Evolutionary conservation across 1,139 yeast species (phyloP), one percentile per base, ranked within the genome.

Genomic region (Geotrichum klebahnii): DNA sequence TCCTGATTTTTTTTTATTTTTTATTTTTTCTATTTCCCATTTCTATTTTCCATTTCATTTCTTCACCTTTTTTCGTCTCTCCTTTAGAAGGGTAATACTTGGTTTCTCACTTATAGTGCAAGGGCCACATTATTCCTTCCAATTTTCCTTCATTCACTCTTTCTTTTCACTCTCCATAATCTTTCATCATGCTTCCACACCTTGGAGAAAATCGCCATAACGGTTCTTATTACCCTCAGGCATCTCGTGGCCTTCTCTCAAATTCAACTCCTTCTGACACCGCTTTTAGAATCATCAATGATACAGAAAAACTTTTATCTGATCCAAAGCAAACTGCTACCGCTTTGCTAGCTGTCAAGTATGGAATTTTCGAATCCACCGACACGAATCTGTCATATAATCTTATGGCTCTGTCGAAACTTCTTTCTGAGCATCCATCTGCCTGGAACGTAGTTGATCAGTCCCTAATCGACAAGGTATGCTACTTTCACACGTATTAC

Each of bases 371-470:
- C 24, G 65, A 63, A 43, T 57, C 59, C n/a, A 40, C 57, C 5
- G 65, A 60, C 34, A 48, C 56, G n/a, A 53, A 57, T 29, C 44
- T 62, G 34, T 54, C 61, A 12, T 58, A 60, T 46, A 57, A 60
- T 31, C 55, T 64, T 29, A 59, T 58, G 55, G 57, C 64, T 12
- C 54, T 61, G 17, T 50, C 59, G 17, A 54, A 56, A 10, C 56
- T 64, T 24, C 54, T 64, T 16, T 52, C 54, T 17, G 56, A 57
- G 38, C 57, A 57, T 37, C 55, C 59, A 10, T 55, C 61, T 2
- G 59, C 65, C 5, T 63, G 66, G 66, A 55, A 57, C 32, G 58
- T 61, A 14, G 53, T 61, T 26, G 66, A 63, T 29, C 62, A 60
- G 45, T 54, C 60, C 10, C 52, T 64, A 3, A 50, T 63, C 34